A percentile compares a stretch with the other conserved stretches of the same genome.
Conservation (phyloP, 208 protist genomes). For the Phytomonas francai region DNA sequence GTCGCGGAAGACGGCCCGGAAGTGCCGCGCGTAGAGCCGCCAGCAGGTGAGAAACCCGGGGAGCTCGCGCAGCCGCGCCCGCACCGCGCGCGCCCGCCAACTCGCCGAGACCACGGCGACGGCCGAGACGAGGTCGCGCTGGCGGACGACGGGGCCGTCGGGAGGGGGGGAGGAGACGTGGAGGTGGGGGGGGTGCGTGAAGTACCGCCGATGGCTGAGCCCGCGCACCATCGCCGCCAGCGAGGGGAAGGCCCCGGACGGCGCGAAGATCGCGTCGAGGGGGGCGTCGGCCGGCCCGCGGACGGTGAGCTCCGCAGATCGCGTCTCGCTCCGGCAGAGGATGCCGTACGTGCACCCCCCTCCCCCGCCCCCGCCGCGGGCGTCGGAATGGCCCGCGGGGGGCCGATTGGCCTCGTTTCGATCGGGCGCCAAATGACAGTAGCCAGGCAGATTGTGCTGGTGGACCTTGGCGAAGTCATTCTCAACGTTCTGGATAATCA, state of each 20-base stretch:
- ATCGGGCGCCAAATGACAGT: slow-evolving; percentile 33
- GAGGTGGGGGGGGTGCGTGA: no score
- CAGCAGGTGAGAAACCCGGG: slow-evolving; percentile 68
- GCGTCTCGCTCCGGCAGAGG: slow-evolving; percentile 60
- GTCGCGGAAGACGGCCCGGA: slow-evolving; percentile 68
- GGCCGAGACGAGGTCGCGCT: slow-evolving; percentile 66
- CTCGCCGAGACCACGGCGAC: slow-evolving; percentile 32
- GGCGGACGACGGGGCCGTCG: no score
- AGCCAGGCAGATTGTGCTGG: slow-evolving; percentile 31
- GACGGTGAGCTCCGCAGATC: slow-evolving; percentile 57
- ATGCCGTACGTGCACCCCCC: slow-evolving; percentile 44
- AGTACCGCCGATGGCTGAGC: no score
- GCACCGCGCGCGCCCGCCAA: slow-evolving; percentile 28
- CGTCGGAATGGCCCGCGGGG: no score
- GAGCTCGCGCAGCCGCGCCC: slow-evolving; percentile 38
- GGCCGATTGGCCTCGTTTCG: slow-evolving; percentile 12
- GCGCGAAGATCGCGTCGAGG: slow-evolving; percentile 31
- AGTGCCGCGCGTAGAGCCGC: slow-evolving; percentile 36
- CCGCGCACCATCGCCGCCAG: no score
- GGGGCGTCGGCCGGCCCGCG: slow-evolving; percentile 50
- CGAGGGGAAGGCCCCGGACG: background rate
- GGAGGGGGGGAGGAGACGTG: no score
- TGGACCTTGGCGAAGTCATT: slow-evolving; percentile 78
- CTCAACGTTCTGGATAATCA: slow-evolving; percentile 81
- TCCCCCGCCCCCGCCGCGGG: background rate